A percentile compares a stretch with the other conserved stretches of the same genome.
phyloP scores from a whole-genome alignment of 768 basidiomycete genomes.

The Mycena latifolia region DNA sequence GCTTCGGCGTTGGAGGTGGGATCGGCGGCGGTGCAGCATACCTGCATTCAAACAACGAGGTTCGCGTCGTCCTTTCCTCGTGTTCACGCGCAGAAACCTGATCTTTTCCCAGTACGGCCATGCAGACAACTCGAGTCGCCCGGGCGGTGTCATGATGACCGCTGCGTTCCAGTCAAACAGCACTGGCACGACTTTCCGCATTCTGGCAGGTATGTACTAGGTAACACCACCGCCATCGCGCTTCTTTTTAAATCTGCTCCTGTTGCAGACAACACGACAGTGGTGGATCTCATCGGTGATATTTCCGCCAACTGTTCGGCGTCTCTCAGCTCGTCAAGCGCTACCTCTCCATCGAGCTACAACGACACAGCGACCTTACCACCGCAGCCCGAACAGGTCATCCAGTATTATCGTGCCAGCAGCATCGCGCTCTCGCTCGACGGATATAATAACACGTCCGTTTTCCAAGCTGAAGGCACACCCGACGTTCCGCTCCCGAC shows the following conservation, averaged over 20 bases:
- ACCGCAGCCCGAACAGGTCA: slow-evolving; percentile 54
- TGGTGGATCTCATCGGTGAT: slow-evolving; percentile 55
- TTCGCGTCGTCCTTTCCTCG: neutral
- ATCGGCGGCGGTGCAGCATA: slow-evolving; percentile 45
- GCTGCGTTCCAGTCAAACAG: slow-evolving; percentile 57
- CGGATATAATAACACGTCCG: slow-evolving; percentile 39
- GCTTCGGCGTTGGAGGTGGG: slow-evolving; percentile 45
- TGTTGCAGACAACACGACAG: slow-evolving; percentile 56
- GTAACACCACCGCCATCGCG: too few relatives aligned
- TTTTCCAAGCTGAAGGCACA: slow-evolving; percentile 40
- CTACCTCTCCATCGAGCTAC: slow-evolving; percentile 49
- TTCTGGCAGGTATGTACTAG: slow-evolving; percentile 47
- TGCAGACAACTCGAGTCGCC: slow-evolving; percentile 58
- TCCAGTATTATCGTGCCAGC: slow-evolving; percentile 64
- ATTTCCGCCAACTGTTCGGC: slow-evolving; percentile 59
- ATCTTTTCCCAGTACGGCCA: slow-evolving; percentile 53
- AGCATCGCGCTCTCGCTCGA: slow-evolving; percentile 60
- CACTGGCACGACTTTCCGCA: slow-evolving; percentile 55
- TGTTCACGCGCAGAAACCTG: neutral
- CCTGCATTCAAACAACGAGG: slow-evolving; percentile 38
- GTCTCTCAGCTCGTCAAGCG: slow-evolving; percentile 46
- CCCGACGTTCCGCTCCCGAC: slow-evolving; percentile 59
- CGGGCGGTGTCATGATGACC: slow-evolving; percentile 61
- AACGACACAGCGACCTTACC: slow-evolving; percentile 36
- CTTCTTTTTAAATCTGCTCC: too few relatives aligned